phyloP scores from a whole-genome alignment of 768 basidiomycete genomes.

The Calocybe indica region DNA sequence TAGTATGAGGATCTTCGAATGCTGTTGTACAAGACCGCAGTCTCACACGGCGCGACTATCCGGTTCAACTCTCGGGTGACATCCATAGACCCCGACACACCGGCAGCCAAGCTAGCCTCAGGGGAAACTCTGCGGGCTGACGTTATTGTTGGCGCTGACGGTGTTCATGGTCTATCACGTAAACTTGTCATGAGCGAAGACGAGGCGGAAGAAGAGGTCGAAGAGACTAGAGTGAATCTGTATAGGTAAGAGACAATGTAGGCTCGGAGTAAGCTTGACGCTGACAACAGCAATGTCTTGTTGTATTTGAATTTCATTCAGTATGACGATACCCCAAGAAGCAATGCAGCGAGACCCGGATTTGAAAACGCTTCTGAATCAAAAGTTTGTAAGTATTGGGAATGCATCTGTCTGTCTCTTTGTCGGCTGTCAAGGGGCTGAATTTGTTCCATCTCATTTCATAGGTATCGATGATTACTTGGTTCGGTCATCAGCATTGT shows the following conservation, averaged over 20 bases:
- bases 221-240: slow-evolving; percentile 24
- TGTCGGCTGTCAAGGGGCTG: not conserved
- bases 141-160: slow-evolving; percentile 56
- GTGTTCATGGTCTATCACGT: slow-evolving; percentile 32
- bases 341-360: slow-evolving; percentile 34
- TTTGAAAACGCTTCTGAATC: slow-evolving; percentile 24
- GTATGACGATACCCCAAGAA: slow-evolving; percentile 33
- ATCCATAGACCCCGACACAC: slow-evolving; percentile 18
- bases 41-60: slow-evolving; percentile 37
- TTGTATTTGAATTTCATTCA: slow-evolving; percentile 7
- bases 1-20: slow-evolving; percentile 47
- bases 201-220: slow-evolving; percentile 8
- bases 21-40: slow-evolving; percentile 42
- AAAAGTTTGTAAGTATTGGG: slow-evolving; percentile 14
- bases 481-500: slow-evolving; percentile 27
- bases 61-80: slow-evolving; percentile 26
- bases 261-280: too few relatives aligned
- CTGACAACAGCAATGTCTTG: too few relatives aligned
- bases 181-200: slow-evolving; percentile 24
- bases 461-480: slow-evolving; percentile 24
- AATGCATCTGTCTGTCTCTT: too few relatives aligned
- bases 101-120: slow-evolving; percentile 26
- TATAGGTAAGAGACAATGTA: slow-evolving; percentile 31
- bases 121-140: slow-evolving; percentile 41
- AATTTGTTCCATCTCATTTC: not conserved